phyloP scores from a whole-genome alignment of 192 early-diverging fungal genomes.

The Gonapodya sp. region DNA sequence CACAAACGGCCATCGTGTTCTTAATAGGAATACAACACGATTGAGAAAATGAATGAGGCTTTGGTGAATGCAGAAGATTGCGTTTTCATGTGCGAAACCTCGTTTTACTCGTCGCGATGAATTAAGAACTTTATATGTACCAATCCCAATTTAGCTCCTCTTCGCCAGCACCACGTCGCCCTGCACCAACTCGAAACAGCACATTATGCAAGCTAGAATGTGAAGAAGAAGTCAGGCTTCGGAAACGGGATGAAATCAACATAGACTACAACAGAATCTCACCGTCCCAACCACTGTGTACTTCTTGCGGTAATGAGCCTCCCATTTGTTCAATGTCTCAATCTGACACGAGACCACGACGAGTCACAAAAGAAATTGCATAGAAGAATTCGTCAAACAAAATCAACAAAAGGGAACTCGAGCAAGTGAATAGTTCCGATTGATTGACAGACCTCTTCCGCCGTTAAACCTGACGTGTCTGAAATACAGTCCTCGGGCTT shows the following conservation, averaged over 20 bases:
- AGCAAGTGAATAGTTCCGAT: neutral
- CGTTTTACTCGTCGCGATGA: no score
- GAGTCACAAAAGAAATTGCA: neutral
- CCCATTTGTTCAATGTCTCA: constrained; percentile 65
- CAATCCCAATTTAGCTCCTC: no score
- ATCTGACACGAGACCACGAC: constrained; percentile 33
- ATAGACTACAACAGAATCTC: neutral
- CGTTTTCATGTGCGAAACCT: no score
- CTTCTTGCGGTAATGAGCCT: constrained; percentile 50
- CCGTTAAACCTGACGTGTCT: constrained; percentile 55
- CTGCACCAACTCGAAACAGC: no score
- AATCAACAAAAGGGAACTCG: neutral
- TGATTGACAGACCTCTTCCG: constrained; percentile 44
- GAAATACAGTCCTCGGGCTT: constrained; percentile 61
- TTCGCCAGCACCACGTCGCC: no score
- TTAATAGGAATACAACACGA: neutral
- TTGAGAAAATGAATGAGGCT: neutral
- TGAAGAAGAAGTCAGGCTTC: no score
- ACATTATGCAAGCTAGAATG: no score
- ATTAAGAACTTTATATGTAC: no score
- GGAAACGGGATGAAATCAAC: no score
- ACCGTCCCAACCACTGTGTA: constrained; percentile 11
- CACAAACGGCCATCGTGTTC: no score
- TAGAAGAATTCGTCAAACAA: neutral
- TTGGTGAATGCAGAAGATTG: no score